Base-by-base conservation (phyloP, 208 protist species). In the Crithidia expoeki region DNA sequence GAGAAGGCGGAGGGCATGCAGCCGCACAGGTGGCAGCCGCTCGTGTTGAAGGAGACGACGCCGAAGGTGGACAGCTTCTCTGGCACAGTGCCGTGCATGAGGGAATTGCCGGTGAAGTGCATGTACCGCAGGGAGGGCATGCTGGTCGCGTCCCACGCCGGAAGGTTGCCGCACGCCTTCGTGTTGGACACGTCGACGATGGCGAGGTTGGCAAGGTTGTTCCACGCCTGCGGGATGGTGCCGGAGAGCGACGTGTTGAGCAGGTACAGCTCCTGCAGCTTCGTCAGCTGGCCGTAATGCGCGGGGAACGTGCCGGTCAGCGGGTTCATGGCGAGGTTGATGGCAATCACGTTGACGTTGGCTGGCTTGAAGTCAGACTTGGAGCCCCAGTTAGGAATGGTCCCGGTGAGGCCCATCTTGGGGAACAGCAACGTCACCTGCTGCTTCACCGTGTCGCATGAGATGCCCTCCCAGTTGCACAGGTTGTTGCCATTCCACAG, bases 401-500 rank as follows among this genome's bases (percentile, higher is more conserved):
- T 67, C 52, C 79, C 79, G 12, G 50, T 67, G 27, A 84, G 47
- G 30, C 79, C 79, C 14, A 73, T 12, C 44, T 36, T 57, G 38
- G 42, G 49, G 65, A 63, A 73, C 17, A 72, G 42, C 56, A 72
- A 64, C 23, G 66, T 64, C 55, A 72, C 66, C 40, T 55, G 64
- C 58, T 80, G 53, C 30, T 65, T 71, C 23, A 57, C 65, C 0
- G 55, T 78, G 44, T 72, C 66, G 64, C 80, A 85, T 21, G 72
- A 65, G 27, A 85, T 72, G 34, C 80, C 80, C 25, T 74, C 68
- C 68, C 77, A 85, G 23, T 69, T 55, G 63, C 80, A 85, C 28
- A 74, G 71, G 66, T 85, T 65, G 19, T 79, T 75, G 27, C 69
- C 70, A 30, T 63, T 57, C 80, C 80, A 85, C 27, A 85, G 63